Base-by-base conservation (phyloP, 345 rosid genomes). In the Populus nigra region DNA sequence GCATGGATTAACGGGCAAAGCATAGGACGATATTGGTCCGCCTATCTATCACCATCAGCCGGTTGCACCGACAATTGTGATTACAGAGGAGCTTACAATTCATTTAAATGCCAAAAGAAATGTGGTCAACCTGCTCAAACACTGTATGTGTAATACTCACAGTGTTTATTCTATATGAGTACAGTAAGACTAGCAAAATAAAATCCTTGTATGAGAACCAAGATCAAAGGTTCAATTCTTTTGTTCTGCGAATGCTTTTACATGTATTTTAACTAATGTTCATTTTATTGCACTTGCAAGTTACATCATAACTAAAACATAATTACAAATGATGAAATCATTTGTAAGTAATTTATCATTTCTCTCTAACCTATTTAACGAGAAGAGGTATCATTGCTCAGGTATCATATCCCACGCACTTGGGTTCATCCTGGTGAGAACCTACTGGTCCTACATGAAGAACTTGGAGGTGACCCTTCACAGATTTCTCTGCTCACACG, bases 41-140 rank as follows among this genome's bases (percentile, higher is more conserved):
- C 88, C 18, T 86, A 88, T 83, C 89, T 83, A 50, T 83, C 92
- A 7, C 88, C 89, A 1, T 12, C 85, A 22, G 80, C 77, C 0
- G 89, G 90, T 73, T 89, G 92, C 71, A 80, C 78, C 13, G 74
- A 86, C 22, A 76, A 73, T 36, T 90, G 92, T 22, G 89, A 89
- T 78, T 90, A 90, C 76, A 82, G 91, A 82, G 92, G 92, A 76
- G 5, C 82, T 55, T 81, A 91, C n/a, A 65, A 85, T 75, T 6
- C 86, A 41, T 79, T 80, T 16, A 91, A 81, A 78, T 91, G 94
- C 82, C 85, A 76, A 57, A 82, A 72, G 84, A 85, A 83, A 70
- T 89, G 91, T 70, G 94, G 94, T 13, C 86, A 82, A 67, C 91
- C 94, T 71, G 78, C 91, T 78, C 94, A 89, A 76, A 88, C 88